Conservation (phyloP, 1,139 yeast species). For the Waltiozyma sp. region DNA sequence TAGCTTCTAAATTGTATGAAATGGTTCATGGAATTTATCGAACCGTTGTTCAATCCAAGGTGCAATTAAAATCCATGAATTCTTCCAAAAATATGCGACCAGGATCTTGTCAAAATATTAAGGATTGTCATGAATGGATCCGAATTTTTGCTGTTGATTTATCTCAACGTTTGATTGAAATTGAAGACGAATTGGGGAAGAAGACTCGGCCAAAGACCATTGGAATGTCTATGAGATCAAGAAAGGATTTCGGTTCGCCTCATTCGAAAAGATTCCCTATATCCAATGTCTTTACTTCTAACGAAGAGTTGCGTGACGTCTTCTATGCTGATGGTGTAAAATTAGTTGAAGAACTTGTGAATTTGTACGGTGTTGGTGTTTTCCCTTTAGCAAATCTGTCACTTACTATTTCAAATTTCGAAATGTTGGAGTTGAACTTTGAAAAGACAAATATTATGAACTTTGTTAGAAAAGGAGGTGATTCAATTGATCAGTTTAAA, state of each 20-base stretch:
- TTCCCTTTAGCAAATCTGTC: conserved; percentile 43
- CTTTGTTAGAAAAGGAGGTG: conserved; percentile 11
- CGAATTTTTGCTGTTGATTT: conserved; percentile 77
- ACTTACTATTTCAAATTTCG: conserved; percentile 44
- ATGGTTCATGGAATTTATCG: conserved; percentile 54
- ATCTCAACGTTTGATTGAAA: conserved; percentile 55
- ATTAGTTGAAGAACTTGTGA: conserved; percentile 29
- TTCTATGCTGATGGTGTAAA: conserved; percentile 30
- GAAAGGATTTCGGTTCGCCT: conserved; percentile 8
- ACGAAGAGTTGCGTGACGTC: conserved; percentile 25
- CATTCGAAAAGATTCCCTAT: conserved; percentile 38
- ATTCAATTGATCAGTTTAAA: conserved; percentile 6
- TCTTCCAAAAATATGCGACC: conserved; percentile 71
- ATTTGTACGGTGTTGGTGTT: conserved; percentile 21
- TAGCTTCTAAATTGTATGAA: conserved; percentile 41
- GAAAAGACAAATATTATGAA: conserved; percentile 13
- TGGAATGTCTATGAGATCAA: conserved; percentile 26
- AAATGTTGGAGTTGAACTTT: conserved; percentile 23
- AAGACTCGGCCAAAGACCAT: conserved; percentile 42
- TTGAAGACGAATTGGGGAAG: conserved; percentile 49
- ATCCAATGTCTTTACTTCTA: conserved; percentile 21
- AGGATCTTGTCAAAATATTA: conserved; percentile 37
- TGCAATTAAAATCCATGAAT: conserved; percentile 76
- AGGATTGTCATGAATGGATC: conserved; percentile 70
- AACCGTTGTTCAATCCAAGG: conserved; percentile 43